Base-by-base conservation (phyloP, 208 protist species). In the Trypanosoma cruzi region DNA sequence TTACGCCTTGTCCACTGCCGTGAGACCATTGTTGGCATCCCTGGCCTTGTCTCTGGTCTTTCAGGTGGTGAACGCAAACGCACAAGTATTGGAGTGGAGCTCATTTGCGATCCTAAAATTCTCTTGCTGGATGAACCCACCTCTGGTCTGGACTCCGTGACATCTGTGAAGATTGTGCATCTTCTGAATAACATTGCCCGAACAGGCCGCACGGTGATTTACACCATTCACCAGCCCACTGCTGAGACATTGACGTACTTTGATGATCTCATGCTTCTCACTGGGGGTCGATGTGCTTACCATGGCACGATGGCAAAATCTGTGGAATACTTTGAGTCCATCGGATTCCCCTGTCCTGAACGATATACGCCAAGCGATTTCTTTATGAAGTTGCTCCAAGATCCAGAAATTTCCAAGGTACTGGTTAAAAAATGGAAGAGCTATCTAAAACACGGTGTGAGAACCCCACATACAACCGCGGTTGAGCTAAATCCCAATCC, bases 221-320 rank as follows among this genome's bases (percentile, higher is more conserved):
- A 85, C 73, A 98, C 93, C 28, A 98, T 99, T 73, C 97, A 99
- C 66, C 96, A 98, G 81, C 97, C 97, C n/a, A 88, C 84, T 4
- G 81, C 85, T 10, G 88, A 96, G 56, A 82, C 97, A 57, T 92
- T 98, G 55, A 70, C 44, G 18, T 75, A 87, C 61, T 98, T 99
- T 81, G 95, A 99, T 57, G 79, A 97, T 37, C 55, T 99, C 26
- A 86, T 98, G 77, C 79, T 98, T 44, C 74, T 98, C 63, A 79
- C 71, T 26, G 61, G 81, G 42, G 97, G 97, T 31, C 71, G 72
- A 20, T 79, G 85, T 56, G 84, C 82, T 28, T 98, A 96, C 79
- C 83, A 90, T 76, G 96, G 96, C 29, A 78, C 81, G 29, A 88
- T 84, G 79, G 44, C 46, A 29, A 76, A 89, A 24, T 73, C 81